These are phyloP conservation scores for Hamamelis virginiana DNA, from an alignment of 164 flowering plant genomes.

Conservation along the genomic window DNA sequence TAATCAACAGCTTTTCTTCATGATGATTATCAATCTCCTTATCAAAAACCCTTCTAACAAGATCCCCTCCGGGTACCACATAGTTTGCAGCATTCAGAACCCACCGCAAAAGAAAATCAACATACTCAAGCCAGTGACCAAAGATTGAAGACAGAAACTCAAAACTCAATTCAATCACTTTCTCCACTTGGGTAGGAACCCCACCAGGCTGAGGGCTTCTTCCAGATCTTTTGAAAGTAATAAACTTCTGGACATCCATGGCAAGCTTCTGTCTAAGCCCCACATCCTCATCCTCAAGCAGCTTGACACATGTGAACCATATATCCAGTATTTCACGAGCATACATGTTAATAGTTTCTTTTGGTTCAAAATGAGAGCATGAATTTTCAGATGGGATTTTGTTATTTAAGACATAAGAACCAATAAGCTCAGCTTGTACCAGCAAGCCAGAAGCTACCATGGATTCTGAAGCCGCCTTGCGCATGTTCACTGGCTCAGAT, in stretches of 20 bases:
- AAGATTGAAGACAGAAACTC: constrained; percentile 69
- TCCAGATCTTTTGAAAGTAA: constrained; percentile 25
- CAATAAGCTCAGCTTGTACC: constrained; percentile 53
- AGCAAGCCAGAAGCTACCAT: constrained; percentile 85
- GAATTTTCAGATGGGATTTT: constrained; percentile 28
- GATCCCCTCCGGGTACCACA: constrained; percentile 56
- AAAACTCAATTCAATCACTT: constrained; percentile 72
- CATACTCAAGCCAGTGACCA: constrained; percentile 76
- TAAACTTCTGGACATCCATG: constrained; percentile 54
- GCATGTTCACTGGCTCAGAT: constrained; percentile 77
- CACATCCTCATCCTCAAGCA: constrained; percentile 93
- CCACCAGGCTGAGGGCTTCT: constrained; percentile 22
- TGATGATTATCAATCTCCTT: constrained; percentile 97
- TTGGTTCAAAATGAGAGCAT: constrained; percentile 18
- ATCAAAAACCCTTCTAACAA: constrained; percentile 87
- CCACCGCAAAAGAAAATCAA: constrained; percentile 54
- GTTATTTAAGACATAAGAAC: constrained; percentile 36
- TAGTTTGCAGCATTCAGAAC: constrained; percentile 45
- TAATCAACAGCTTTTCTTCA: constrained; percentile 78
- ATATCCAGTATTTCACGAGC: constrained; percentile 53
- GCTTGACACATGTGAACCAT: constrained; percentile 78
- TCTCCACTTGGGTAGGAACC: constrained; percentile 79
- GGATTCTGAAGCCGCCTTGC: constrained; percentile 86
- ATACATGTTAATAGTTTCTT: constrained; percentile 48
- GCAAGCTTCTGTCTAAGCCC: constrained; percentile 67